phyloP scores from a whole-genome alignment of 495 filamentous ascomycete genomes.

The Neurospora sp. region DNA sequence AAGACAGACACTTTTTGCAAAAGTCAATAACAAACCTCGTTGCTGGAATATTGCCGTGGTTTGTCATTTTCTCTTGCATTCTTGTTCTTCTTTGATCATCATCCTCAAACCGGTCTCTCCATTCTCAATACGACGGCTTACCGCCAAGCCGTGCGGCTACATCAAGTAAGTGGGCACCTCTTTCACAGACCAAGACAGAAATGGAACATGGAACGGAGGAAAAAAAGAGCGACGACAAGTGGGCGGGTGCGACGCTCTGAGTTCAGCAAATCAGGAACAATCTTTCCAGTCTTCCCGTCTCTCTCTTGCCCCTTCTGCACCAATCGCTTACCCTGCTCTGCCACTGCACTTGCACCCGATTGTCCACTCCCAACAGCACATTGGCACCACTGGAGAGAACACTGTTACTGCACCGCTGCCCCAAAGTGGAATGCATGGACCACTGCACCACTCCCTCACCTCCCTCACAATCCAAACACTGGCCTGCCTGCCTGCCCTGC shows the following conservation, averaged over 20 bases:
- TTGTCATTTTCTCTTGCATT: slow-evolving; percentile 10
- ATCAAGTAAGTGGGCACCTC: background rate
- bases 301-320: background rate
- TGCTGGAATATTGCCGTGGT: slow-evolving; percentile 31
- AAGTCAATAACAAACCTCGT: slow-evolving; percentile 18
- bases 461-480: background rate
- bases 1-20: background rate
- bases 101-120: background rate
- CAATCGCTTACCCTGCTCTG: background rate
- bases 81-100: slow-evolving; percentile 8
- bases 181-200: background rate
- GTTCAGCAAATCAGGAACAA: background rate
- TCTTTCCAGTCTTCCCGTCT: background rate
- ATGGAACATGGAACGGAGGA: background rate
- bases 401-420: background rate
- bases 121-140: background rate
- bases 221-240: background rate
- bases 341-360: background rate
- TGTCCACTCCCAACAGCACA: background rate
- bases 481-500: background rate
- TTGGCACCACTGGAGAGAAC: background rate
- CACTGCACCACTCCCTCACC: background rate
- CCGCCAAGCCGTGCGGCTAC: background rate
- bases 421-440: background rate
- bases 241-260: background rate